Base-by-base conservation (phyloP, 2,329 filamentous ascomycete species). In the Pseudopyricularia javanii region DNA sequence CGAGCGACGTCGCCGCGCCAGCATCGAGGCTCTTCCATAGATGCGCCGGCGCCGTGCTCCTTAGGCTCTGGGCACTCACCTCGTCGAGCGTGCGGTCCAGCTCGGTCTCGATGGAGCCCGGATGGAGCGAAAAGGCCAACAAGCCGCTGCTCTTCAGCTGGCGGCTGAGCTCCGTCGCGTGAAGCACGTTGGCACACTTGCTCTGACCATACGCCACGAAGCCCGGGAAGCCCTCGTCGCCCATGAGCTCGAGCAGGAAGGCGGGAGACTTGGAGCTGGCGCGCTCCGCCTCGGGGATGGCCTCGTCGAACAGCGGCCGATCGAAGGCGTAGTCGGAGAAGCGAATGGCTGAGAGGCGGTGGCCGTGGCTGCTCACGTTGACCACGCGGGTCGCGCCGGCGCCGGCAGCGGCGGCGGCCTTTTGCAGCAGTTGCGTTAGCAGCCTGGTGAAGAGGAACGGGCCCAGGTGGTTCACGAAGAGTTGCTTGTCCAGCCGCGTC, bases 371-470 rank as follows among this genome's bases (percentile, higher is more conserved):
- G 35, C 63, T 59, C 28, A 74, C 55, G 56, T 71, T 74, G 30
- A 75, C 66, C 37, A 74, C 59, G 4, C 72, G 64, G 4, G 67
- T 62, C 2, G 59, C 54, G 3, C 47, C 50, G 14, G 7, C 30
- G 50, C 52, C 2, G 51, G 28, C 4, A 1, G 7, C 47, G 2
- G 57, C 53, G 1, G 67, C 67, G 0, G 66, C 67, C 2, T 61
- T 59, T 14, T 67, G 56, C 2, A 77, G 55, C 30, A 67, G 67
- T 0, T 71, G 67, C 45, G 73, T 59, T n/a, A 77, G 65, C 17
- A 75, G 63, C 35, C 70, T 68, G 1, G 73, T 71, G 26, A 76
- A 62, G 11, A 74, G 59, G 57, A 75, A 75, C 32, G 76, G 71
- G 0, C 72, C 70, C 12, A 78, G 56, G 55, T 77, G 69, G 59